Base-by-base conservation (phyloP, 108 stramenopile species). In the Skeletonema tropicum region DNA sequence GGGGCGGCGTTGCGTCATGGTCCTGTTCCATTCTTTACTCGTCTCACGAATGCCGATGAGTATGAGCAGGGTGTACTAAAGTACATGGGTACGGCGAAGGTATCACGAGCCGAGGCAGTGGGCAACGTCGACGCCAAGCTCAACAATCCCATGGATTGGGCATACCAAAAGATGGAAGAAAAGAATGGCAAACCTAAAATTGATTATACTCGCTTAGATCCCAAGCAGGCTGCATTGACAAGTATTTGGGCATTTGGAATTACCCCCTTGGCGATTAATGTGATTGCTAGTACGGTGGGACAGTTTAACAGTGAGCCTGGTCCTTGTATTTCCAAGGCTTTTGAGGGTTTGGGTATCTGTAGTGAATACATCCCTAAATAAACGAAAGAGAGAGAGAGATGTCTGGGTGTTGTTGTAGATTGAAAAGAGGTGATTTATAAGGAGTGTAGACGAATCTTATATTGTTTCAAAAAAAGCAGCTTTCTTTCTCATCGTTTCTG, bases 61-160 rank as follows among this genome's bases (percentile, higher is more conserved):
- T 89, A 87, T 57, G 88, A 89, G 57, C 88, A 89, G 38, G 83
- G 74, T 10, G 73, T 89, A 3, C 41, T 84, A 15, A 85, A 89
- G 59, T 86, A 85, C 68, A 89, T 89, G 85, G 64, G 70, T 13
- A 67, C 77, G 2, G 77, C 79, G 0, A 72, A 80, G 15, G 69
- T 74, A 5, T 48, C 46, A 32, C 71, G 88, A 33, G 64, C 65
- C 0, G 86, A 85, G 68, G 88, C 88, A 0, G 74, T 73, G 17
- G 88, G 88, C 1, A 89, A 89, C 49, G 82, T 83, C 17, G 88
- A 89, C 66, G 88, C 88, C 25, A 85, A 89, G 42, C 72, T 87
- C 57, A 80, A 85, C 57, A 88, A 88, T 69, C 75, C 83, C 10
- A 30, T 76, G 38, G 89, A 89, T 73, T 92, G 91, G 42, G 82